Conservation (phyloP, 768 basidiomycete species). For the Rickenella mellea region DNA sequence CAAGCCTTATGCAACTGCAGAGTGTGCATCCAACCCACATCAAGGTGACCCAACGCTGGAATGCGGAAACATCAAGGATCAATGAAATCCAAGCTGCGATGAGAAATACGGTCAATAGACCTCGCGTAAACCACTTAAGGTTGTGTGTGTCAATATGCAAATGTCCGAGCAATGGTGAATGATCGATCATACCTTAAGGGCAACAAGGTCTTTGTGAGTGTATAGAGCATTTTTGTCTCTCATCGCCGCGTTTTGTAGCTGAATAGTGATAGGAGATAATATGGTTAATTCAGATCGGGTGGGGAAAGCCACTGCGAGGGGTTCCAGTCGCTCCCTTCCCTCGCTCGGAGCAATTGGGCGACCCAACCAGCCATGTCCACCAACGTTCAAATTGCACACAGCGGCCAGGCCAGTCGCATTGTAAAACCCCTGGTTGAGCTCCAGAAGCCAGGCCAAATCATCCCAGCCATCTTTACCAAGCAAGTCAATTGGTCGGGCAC, state of each 20-base stretch:
- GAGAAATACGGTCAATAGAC: too few species aligned
- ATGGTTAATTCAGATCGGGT: conserved; percentile 7
- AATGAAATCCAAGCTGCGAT: too few species aligned
- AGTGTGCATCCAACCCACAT: conserved; percentile 5
- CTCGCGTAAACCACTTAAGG: too few species aligned
- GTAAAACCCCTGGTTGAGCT: conserved; percentile 18
- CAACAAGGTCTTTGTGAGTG: conserved; percentile 7
- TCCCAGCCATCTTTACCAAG: conserved; percentile 14
- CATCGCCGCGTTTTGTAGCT: conserved; percentile 1
- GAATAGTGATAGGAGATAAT: conserved; percentile 4
- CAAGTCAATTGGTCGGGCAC: conserved; percentile 10
- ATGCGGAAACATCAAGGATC: too few species aligned
- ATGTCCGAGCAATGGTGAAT: too few species aligned
- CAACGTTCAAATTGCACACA: conserved; percentile 9
- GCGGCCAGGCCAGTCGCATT: conserved; percentile 17
- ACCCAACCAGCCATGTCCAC: conserved; percentile 13
- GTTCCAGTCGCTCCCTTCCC: conserved; percentile 14
- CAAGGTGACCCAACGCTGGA: too few species aligned
- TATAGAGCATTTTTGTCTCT: conserved; percentile 8
- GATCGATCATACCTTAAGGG: conserved; percentile 2
- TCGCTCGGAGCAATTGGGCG: conserved; percentile 12
- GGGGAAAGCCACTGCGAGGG: conserved; percentile 15
- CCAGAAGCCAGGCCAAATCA: conserved; percentile 18
- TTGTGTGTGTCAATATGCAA: too few species aligned
- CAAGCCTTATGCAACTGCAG: conserved; percentile 2